Evolutionary conservation across 208 protist species (phyloP).

Genomic region (Wallacemonas sp.): DNA sequence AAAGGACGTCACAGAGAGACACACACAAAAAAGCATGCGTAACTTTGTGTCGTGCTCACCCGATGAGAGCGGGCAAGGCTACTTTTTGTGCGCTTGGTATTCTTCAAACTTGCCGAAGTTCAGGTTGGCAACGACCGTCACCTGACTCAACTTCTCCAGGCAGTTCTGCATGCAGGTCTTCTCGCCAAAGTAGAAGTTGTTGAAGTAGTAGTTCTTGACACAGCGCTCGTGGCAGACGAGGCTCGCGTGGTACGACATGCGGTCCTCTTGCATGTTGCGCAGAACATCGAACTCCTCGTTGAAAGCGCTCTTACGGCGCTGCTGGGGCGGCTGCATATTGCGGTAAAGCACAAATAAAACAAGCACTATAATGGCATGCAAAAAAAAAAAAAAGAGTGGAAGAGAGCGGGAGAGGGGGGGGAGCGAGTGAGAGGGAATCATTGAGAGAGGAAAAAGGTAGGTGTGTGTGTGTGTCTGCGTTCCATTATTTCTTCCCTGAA

Average conservation of each 20-base stretch:
- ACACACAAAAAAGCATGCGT: too few species aligned
- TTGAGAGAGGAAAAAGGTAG: too few species aligned
- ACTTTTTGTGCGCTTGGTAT: slow-evolving; percentile 18
- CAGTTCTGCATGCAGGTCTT: slow-evolving; percentile 89
- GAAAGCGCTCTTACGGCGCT: slow-evolving; percentile 49
- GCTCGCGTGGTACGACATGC: slow-evolving; percentile 76
- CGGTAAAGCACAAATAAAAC: slow-evolving; percentile 1
- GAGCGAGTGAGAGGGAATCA: too few species aligned
- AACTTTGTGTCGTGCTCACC: too few species aligned
- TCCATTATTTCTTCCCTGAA: too few species aligned
- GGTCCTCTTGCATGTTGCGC: slow-evolving; percentile 86
- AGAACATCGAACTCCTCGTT: slow-evolving; percentile 84
- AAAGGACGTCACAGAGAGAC: background rate
- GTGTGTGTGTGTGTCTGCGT: too few species aligned
- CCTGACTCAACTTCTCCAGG: slow-evolving; percentile 85
- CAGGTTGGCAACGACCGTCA: slow-evolving; percentile 84
- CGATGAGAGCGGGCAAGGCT: background rate
- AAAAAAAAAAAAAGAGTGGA: slow-evolving; percentile 15
- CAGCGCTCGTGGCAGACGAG: slow-evolving; percentile 84
- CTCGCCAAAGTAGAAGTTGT: slow-evolving; percentile 76
- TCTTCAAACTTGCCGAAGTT: slow-evolving; percentile 85
- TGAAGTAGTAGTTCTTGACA: slow-evolving; percentile 75
- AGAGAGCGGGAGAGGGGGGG: too few species aligned
- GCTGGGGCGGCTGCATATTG: slow-evolving; percentile 29
- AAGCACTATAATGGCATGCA: background rate